These are phyloP conservation scores for Logfia minima DNA, from an alignment of 129 eudicot genomes.

Conservation along the genomic window DNA sequence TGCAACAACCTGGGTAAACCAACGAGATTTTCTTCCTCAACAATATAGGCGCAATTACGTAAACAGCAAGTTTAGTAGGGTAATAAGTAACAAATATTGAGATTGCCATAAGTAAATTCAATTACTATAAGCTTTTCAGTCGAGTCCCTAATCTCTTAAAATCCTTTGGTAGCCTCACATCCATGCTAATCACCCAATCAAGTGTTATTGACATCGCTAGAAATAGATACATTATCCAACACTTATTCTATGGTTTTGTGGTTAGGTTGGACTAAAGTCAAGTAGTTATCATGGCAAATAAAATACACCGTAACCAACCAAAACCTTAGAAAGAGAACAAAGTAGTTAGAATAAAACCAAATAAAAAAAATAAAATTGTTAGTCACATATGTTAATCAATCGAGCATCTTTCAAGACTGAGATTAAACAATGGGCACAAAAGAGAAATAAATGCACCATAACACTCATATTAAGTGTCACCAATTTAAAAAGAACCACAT, in stretches of 20 bases:
- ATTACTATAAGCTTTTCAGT: neutral
- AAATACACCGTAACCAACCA: neutral
- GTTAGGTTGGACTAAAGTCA: neutral
- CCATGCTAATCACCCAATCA: too few relatives aligned
- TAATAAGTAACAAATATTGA: too few relatives aligned
- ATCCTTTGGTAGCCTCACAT: neutral
- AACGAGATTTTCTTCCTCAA: too few relatives aligned
- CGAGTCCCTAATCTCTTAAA: neutral
- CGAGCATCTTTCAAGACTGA: neutral
- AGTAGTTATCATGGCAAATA: neutral
- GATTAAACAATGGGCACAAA: too few relatives aligned
- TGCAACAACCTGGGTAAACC: too few relatives aligned
- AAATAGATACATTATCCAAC: neutral
- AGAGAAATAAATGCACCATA: neutral
- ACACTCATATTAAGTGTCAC: neutral
- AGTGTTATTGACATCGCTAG: too few relatives aligned
- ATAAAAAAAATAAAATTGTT: neutral
- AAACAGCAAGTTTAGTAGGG: too few relatives aligned
- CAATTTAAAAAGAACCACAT: neutral
- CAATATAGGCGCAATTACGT: too few relatives aligned
- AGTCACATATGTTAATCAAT: neutral
- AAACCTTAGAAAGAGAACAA: neutral
- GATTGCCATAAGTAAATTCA: too few relatives aligned
- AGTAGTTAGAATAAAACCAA: neutral
- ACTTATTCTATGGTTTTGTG: neutral